Percentiles rank a stretch among this genome's conserved stretches.
These are phyloP conservation scores for Trypanosoma cruzi DNA, from an alignment of 208 protist genomes.

Conservation along the genomic window DNA sequence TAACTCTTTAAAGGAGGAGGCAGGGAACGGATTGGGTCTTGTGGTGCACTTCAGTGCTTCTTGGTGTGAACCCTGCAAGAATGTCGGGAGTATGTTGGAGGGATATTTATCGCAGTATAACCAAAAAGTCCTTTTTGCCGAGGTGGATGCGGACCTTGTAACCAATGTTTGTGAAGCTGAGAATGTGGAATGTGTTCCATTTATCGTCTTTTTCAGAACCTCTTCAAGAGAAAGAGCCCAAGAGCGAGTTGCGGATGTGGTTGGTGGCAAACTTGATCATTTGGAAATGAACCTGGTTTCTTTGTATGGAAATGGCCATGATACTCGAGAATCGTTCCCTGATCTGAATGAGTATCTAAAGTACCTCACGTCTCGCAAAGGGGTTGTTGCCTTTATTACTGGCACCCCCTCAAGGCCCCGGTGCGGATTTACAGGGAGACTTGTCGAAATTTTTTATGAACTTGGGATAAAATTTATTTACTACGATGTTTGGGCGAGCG, in stretches of 20 bases:
- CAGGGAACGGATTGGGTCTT: constrained; percentile 46
- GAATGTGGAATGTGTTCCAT: constrained; percentile 87
- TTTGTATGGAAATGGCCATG: constrained; percentile 66
- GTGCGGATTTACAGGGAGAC: constrained; percentile 90
- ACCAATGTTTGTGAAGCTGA: constrained; percentile 75
- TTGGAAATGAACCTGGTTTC: constrained; percentile 80
- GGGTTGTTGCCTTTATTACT: constrained; percentile 93
- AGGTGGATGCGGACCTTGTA: constrained; percentile 74
- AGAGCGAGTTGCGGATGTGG: constrained; percentile 83
- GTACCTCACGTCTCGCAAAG: constrained; percentile 75
- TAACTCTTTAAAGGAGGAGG: constrained; percentile 50
- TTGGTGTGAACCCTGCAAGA: constrained; percentile 91
- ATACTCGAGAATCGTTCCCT: constrained; percentile 51
- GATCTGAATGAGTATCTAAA: constrained; percentile 82
- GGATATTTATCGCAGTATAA: constrained; percentile 41
- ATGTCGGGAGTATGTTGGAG: constrained; percentile 58
- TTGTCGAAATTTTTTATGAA: constrained; percentile 80
- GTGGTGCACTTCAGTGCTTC: constrained; percentile 89
- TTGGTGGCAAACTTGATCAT: constrained; percentile 75
- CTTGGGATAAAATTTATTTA: constrained; percentile 68
- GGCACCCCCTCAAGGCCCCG: constrained; percentile 86
- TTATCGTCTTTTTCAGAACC: constrained; percentile 87
- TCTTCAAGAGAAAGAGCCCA: constrained; percentile 30
- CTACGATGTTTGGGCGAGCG: constrained; percentile 92
- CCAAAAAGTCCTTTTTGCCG: constrained; percentile 66